A percentile compares a stretch with the other conserved stretches of the same genome.
phyloP scores from a whole-genome alignment of 495 filamentous ascomycete genomes.

The Venustampulla echinocandica region DNA sequence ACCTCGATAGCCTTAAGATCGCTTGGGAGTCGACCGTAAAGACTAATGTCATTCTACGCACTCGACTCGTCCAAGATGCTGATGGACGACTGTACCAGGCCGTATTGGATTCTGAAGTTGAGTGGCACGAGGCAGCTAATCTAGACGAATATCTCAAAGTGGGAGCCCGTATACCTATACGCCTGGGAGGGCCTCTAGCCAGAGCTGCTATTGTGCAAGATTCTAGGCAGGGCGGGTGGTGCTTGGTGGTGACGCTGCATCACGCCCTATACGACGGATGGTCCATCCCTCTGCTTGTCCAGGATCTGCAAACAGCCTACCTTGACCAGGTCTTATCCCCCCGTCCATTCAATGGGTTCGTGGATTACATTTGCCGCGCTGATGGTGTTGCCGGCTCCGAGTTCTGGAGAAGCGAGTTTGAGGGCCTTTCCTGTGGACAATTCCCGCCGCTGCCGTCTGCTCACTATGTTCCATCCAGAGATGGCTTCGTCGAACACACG shows the following conservation, averaged over 20 bases:
- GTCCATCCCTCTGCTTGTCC: constrained; percentile 39
- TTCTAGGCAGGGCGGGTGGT: constrained; percentile 21
- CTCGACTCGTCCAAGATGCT: constrained; percentile 46
- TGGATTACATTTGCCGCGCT: not conserved
- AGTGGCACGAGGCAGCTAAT: constrained; percentile 16
- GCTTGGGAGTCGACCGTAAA: constrained; percentile 33
- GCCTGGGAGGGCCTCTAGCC: constrained; percentile 45
- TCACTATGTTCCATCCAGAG: not conserved
- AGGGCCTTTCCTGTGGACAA: not conserved
- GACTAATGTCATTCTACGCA: constrained; percentile 45
- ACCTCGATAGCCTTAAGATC: constrained; percentile 38
- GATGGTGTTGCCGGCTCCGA: not conserved
- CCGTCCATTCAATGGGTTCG: not conserved
- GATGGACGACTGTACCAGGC: no score
- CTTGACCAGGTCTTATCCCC: not conserved
- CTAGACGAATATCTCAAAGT: constrained; percentile 37
- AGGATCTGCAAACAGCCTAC: not conserved
- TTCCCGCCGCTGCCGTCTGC: not conserved
- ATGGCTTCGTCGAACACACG: not conserved
- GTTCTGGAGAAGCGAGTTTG: not conserved
- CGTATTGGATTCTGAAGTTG: constrained; percentile 29
- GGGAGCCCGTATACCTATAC: no score
- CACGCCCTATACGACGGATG: constrained; percentile 66
- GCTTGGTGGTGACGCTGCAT: constrained; percentile 54
- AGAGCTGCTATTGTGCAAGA: constrained; percentile 39